Percentiles rank a stretch among this genome's conserved stretches.
These are phyloP conservation scores for Beauveria varroae DNA, from an alignment of 2,329 filamentous ascomycete species.

Conservation along the genomic window DNA sequence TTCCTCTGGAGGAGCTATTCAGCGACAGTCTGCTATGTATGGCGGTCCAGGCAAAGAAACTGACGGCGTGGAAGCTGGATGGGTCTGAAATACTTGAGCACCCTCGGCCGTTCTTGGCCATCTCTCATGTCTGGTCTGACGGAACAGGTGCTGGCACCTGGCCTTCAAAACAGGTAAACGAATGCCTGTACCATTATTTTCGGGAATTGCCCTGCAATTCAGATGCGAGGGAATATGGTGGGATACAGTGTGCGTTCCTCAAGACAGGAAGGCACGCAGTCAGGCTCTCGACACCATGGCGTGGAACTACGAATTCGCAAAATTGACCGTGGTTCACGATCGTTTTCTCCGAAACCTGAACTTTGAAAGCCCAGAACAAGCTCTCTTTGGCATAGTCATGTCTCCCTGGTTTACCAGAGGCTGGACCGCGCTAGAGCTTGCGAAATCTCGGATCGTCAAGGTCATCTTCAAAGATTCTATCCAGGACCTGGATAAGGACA, in stretches of 20 bases:
- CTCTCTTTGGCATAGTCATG: slow-evolving; percentile 16
- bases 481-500: too few relatives aligned
- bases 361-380: background rate
- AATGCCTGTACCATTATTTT: slow-evolving; percentile 21
- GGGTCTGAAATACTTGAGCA: background rate
- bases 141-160: slow-evolving; percentile 20
- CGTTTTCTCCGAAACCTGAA: slow-evolving; percentile 20
- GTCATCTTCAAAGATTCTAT: slow-evolving; percentile 16
- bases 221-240: slow-evolving; percentile 24
- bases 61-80: too few relatives aligned
- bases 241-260: slow-evolving; percentile 23
- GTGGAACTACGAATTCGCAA: too few relatives aligned
- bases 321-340: too few relatives aligned
- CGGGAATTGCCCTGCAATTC: slow-evolving; percentile 15
- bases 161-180: slow-evolving; percentile 18
- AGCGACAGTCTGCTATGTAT: too few relatives aligned
- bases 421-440: slow-evolving; percentile 19
- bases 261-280: slow-evolving; percentile 12
- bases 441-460: slow-evolving; percentile 15
- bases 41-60: too few relatives aligned
- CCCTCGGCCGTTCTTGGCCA: slow-evolving; percentile 18
- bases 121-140: slow-evolving; percentile 25
- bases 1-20: too few relatives aligned
- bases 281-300: slow-evolving; percentile 13
- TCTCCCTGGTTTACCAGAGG: slow-evolving; percentile 18